A percentile compares a stretch with the other conserved stretches of the same genome.
Conservation (phyloP, 257 asterid species). For the Solanum lignicaule region DNA sequence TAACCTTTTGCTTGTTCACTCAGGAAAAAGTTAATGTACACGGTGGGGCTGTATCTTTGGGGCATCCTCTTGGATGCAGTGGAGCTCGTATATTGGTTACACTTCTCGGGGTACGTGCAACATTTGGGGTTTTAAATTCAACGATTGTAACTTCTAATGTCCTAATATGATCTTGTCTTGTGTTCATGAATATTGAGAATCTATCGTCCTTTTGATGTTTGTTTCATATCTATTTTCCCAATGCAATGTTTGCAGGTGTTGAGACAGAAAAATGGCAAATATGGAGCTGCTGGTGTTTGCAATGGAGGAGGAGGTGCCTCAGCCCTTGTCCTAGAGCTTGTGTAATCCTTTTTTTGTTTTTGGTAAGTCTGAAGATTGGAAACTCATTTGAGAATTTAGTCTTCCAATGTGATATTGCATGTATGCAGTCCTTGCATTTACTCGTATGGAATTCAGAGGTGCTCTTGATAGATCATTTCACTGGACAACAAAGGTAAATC, state of each 20-base stretch:
- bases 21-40: constrained; percentile 88
- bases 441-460: not conserved
- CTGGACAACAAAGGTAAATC: not conserved
- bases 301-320: constrained; percentile 99
- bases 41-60: constrained; percentile 96
- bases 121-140: not conserved
- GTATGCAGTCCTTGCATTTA: not conserved
- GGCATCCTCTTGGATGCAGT: constrained; percentile 99
- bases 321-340: constrained; percentile 73
- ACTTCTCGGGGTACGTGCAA: constrained; percentile 76
- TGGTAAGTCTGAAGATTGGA: not conserved
- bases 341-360: constrained; percentile 21
- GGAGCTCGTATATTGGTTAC: constrained; percentile 96
- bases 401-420: not conserved
- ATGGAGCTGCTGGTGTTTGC: constrained; percentile 89
- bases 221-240: not conserved
- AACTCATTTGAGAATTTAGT: not conserved
- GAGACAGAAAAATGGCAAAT: constrained; percentile 71
- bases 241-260: constrained; percentile 40
- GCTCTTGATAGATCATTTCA: not conserved
- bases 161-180: not conserved
- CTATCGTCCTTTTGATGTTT: not conserved
- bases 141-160: not conserved
- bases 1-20: constrained; percentile 7
- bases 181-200: not conserved